Conservation (phyloP, 2,329 filamentous ascomycete species). For the Lecanicillium sp. region DNA sequence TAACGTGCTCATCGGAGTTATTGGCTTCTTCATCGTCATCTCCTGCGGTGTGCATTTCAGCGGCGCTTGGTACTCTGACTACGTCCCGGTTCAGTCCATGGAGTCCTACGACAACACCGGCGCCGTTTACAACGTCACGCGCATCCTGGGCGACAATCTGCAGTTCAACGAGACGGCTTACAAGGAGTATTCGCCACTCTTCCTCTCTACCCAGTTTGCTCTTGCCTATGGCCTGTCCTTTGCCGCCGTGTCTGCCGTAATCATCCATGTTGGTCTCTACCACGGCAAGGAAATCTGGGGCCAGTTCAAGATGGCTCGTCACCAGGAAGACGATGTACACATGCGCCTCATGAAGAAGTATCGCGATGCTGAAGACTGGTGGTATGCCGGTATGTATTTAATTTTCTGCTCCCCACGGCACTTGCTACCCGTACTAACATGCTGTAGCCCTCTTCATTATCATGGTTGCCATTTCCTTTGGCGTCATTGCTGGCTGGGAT, state of each 20-base stretch:
- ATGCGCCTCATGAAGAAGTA: conserved; percentile 57
- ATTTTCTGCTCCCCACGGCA: no score
- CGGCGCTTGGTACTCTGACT: conserved; percentile 50
- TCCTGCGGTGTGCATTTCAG: conserved; percentile 53
- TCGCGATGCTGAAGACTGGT: conserved; percentile 51
- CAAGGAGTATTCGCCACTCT: conserved; percentile 57
- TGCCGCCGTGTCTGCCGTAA: conserved; percentile 55
- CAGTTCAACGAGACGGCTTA: conserved; percentile 56
- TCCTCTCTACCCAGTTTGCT: conserved; percentile 54
- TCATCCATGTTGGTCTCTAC: conserved; percentile 49
- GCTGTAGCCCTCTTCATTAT: conserved; percentile 35
- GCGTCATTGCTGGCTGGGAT: conserved; percentile 45
- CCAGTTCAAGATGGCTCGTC: conserved; percentile 46
- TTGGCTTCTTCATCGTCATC: conserved; percentile 47
- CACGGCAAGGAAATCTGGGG: conserved; percentile 47
- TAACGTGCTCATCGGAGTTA: conserved; percentile 44
- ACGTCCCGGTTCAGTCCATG: conserved; percentile 53
- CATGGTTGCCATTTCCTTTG: conserved; percentile 49
- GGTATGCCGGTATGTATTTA: conserved; percentile 42
- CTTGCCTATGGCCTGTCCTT: conserved; percentile 57
- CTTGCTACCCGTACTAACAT: conserved; percentile 6
- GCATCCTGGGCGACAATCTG: conserved; percentile 48
- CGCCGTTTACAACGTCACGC: conserved; percentile 48
- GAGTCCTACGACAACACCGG: conserved; percentile 60
- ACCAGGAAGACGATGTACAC: conserved; percentile 51